Conservation (phyloP, 2,329 filamentous ascomycete species). For the Ascochyta koolunga region DNA sequence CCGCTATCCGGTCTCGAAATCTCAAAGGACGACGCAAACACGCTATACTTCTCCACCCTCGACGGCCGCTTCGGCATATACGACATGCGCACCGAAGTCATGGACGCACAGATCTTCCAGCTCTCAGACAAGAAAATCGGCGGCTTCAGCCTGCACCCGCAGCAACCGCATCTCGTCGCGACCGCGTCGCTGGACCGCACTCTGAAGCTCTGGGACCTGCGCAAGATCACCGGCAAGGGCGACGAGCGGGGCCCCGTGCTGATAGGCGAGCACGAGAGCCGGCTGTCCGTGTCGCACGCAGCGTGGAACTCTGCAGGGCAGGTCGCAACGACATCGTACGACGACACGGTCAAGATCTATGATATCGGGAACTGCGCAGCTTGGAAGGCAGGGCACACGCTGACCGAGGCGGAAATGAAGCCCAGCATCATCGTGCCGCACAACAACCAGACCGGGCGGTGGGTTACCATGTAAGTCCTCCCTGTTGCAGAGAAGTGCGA, state of each 20-base stretch:
- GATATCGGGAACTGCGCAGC: slow-evolving; percentile 63
- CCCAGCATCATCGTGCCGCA: slow-evolving; percentile 75
- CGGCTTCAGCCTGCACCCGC: slow-evolving; percentile 84
- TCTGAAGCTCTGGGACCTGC: slow-evolving; percentile 89
- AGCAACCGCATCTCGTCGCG: slow-evolving; percentile 79
- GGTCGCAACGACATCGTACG: slow-evolving; percentile 90
- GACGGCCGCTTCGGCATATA: slow-evolving; percentile 80
- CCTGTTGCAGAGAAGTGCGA: neutral
- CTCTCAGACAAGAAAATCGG: slow-evolving; percentile 94
- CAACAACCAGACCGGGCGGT: slow-evolving; percentile 95
- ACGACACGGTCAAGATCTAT: slow-evolving; percentile 94
- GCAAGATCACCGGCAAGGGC: slow-evolving; percentile 73
- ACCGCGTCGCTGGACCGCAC: slow-evolving; percentile 90
- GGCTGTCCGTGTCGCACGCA: slow-evolving; percentile 88
- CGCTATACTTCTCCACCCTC: slow-evolving; percentile 86
- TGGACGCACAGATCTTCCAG: slow-evolving; percentile 70
- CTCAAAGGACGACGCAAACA: slow-evolving; percentile 69
- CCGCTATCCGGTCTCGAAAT: slow-evolving; percentile 88
- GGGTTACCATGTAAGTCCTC: slow-evolving; percentile 76
- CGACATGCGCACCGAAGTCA: slow-evolving; percentile 69
- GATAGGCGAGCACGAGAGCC: slow-evolving; percentile 80
- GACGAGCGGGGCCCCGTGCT: slow-evolving; percentile 68
- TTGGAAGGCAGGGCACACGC: slow-evolving; percentile 62
- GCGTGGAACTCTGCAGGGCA: slow-evolving; percentile 86
- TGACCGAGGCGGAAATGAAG: slow-evolving; percentile 68